Percentiles rank a stretch among this genome's conserved stretches.
These are phyloP conservation scores for Diaporthe helianthi DNA, from an alignment of 2,329 filamentous ascomycete species.

Conservation along the genomic window DNA sequence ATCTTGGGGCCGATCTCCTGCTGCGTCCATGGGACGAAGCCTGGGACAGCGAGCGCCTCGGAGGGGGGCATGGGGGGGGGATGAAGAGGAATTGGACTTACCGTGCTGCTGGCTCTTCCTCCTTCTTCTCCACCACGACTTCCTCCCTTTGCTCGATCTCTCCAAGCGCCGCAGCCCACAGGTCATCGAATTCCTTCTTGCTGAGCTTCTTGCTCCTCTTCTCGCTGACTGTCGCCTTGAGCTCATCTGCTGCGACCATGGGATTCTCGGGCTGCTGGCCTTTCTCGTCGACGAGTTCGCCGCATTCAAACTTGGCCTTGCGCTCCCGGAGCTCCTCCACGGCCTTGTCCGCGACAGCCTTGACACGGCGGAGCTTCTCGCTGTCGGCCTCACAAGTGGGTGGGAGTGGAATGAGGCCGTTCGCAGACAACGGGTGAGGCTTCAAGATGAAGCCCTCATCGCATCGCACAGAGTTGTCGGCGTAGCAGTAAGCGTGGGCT, in stretches of 20 bases:
- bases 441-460: slow-evolving; percentile 87
- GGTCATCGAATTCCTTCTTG: slow-evolving; percentile 88
- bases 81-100: slow-evolving; percentile 53
- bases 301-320: slow-evolving; percentile 90
- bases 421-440: slow-evolving; percentile 81
- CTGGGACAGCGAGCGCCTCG: neutral
- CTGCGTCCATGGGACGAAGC: slow-evolving; percentile 6
- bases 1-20: neutral
- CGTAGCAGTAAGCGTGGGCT: slow-evolving; percentile 86
- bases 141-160: slow-evolving; percentile 72
- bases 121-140: slow-evolving; percentile 52
- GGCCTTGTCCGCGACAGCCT: slow-evolving; percentile 85
- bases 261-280: slow-evolving; percentile 67
- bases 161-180: slow-evolving; percentile 77
- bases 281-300: slow-evolving; percentile 69
- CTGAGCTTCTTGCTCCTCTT: slow-evolving; percentile 84
- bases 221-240: slow-evolving; percentile 78
- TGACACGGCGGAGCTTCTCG: slow-evolving; percentile 86
- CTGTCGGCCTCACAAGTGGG: slow-evolving; percentile 95
- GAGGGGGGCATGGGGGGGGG: neutral
- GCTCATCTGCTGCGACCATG: slow-evolving; percentile 69
- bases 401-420: slow-evolving; percentile 81
- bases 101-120: slow-evolving; percentile 47
- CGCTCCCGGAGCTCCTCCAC: slow-evolving; percentile 86
- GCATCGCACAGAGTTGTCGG: slow-evolving; percentile 78